Evolutionary conservation across 2,329 filamentous ascomycete species (phyloP), one percentile per base, ranked within the genome.

Genomic region (Aspergillus sp.): DNA sequence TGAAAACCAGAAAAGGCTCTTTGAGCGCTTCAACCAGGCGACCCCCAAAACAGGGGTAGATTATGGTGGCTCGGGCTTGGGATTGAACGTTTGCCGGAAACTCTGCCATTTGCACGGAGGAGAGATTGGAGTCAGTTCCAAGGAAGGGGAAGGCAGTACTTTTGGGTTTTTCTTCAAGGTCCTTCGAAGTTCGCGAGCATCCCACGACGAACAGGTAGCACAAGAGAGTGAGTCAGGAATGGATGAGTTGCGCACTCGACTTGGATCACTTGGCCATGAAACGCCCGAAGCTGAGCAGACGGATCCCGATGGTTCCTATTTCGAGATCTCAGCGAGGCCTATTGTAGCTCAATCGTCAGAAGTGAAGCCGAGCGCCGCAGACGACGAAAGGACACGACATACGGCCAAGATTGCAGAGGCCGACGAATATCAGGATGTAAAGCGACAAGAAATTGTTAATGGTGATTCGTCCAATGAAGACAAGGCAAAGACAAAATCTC

Each of bases 31-130:
- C 63, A 83, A 84, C 5, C 88, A 91, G 66, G 85, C 86, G 0
- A 88, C 81, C 19, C 84, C 85, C 1, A 80, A 81, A 44, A 90
- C 86, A 0, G 86, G 89, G 54, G 82, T 88, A 13, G 82, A 88
- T 56, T 90, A 91, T 54, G 88, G 87, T 19, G 88, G 88, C 0
- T 87, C 83, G 0, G 88, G 88, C 0, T 75, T 93, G 1, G 88
- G 88, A 0, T 73, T 91, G 0, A 91, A 90, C 64, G 90, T 91
- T 54, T 87, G 83, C 33, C 78, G 86, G 20, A 81, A 87, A 47
- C 74, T 93, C n/a, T 88, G 86, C 0, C 87, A 91, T 61, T 72
- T 91, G 9, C 86, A 90, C 62, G 86, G 86, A 17, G 88, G 88
- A 3, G 83, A 87, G 51, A 90, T 93, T 42, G 87, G 86, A 2